Conservation (phyloP, 75 land plant species). For the Picea sitchensis region DNA sequence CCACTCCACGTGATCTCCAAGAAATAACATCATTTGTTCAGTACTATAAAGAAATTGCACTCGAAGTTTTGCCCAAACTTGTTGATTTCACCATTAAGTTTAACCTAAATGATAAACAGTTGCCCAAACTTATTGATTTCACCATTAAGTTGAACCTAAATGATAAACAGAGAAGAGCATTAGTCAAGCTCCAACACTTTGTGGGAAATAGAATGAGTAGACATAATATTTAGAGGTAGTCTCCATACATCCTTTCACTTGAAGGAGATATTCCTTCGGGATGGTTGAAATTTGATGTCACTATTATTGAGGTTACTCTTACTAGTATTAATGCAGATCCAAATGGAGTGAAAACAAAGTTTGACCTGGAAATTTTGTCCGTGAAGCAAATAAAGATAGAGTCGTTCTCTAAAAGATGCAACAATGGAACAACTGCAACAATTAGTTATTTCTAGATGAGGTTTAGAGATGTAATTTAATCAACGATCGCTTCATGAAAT, state of each 20-base stretch:
- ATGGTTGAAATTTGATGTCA: not conserved
- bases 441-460: no score
- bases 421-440: no score
- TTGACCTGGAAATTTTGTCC: conserved; percentile 54
- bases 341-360: conserved; percentile 65
- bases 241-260: conserved; percentile 52
- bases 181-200: conserved; percentile 14
- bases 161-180: not conserved
- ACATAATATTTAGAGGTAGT: conserved; percentile 30
- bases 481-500: no score
- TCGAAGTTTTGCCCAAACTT: conserved; percentile 75
- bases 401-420: no score
- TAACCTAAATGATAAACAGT: conserved; percentile 21
- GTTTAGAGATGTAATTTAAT: no score
- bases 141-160: conserved; percentile 47
- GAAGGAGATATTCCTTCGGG: conserved; percentile 20
- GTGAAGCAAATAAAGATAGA: conserved; percentile 39
- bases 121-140: conserved; percentile 73
- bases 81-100: conserved; percentile 53
- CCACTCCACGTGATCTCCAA: no score
- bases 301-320: not conserved
- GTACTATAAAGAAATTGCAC: conserved; percentile 7
- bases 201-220: conserved; percentile 29
- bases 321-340: conserved; percentile 17
- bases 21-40: no score